These are phyloP conservation scores for Colletotrichum salicis DNA, from an alignment of 2,329 filamentous ascomycete genomes.

Conservation along the genomic window DNA sequence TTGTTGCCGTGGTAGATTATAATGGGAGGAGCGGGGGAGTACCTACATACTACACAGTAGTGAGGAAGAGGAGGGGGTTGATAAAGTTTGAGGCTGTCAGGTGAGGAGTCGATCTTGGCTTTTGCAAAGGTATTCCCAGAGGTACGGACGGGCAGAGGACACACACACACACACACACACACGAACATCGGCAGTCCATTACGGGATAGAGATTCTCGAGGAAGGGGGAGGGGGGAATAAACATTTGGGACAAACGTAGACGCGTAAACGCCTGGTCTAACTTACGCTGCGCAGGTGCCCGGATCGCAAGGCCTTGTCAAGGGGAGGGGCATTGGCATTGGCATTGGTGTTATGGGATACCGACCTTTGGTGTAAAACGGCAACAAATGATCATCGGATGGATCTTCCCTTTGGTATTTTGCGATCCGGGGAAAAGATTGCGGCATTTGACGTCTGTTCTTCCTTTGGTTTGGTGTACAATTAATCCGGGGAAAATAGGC, in stretches of 20 bases:
- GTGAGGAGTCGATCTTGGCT: not conserved
- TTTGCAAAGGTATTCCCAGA: not conserved
- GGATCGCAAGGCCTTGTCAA: not conserved
- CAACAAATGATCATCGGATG: not conserved
- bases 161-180: not conserved
- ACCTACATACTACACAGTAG: too few relatives aligned
- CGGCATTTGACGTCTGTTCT: not conserved
- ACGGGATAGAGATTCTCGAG: not conserved
- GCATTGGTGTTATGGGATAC: not conserved
- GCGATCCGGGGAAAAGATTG: not conserved
- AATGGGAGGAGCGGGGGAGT: not conserved
- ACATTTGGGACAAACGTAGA: not conserved
- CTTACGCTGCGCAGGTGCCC: not conserved
- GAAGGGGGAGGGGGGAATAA: not conserved
- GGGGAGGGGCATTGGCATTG: too few relatives aligned
- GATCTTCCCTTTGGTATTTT: not conserved
- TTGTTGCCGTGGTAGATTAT: not conserved
- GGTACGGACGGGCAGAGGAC: not conserved
- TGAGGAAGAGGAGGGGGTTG: not conserved
- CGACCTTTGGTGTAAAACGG: not conserved
- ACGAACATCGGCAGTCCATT: not conserved
- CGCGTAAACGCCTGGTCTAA: not conserved
- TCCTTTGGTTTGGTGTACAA: not conserved
- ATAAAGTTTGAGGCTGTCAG: slow-evolving; percentile 32
- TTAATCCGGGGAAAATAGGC: too few relatives aligned